Evolutionary conservation across 768 basidiomycete species (phyloP).

Genomic region (Lactarius indigo): DNA sequence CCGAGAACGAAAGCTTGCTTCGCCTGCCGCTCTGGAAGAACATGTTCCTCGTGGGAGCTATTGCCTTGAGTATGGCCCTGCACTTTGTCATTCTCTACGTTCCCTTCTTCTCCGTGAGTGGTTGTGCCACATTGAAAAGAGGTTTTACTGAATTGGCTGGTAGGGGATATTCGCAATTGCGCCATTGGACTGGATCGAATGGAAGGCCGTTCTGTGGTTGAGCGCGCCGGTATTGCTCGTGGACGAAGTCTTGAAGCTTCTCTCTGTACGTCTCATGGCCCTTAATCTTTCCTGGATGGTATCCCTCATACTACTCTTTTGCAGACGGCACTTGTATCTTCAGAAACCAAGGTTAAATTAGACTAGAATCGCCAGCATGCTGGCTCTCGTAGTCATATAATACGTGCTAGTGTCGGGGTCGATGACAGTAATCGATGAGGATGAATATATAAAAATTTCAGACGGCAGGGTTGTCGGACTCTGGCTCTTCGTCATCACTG

Average conservation of each 20-base stretch:
- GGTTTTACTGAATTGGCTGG: slow-evolving; percentile 1
- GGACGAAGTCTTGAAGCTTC: slow-evolving; percentile 86
- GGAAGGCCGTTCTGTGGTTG: slow-evolving; percentile 87
- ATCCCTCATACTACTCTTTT: not conserved
- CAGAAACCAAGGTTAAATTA: slow-evolving; percentile 50
- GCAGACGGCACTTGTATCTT: slow-evolving; percentile 56
- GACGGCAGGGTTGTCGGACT: slow-evolving; percentile 6
- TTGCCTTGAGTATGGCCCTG: slow-evolving; percentile 85
- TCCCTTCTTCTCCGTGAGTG: slow-evolving; percentile 88
- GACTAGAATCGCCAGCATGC: slow-evolving; percentile 32
- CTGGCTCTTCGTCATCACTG: slow-evolving; percentile 53
- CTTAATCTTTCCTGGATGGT: slow-evolving; percentile 5
- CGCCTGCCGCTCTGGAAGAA: slow-evolving; percentile 93
- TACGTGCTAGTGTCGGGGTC: not conserved
- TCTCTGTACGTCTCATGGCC: slow-evolving; percentile 51
- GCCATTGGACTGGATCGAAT: slow-evolving; percentile 91
- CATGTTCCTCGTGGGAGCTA: slow-evolving; percentile 85
- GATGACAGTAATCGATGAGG: not conserved
- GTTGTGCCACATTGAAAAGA: slow-evolving; percentile 29
- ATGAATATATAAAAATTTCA: not conserved
- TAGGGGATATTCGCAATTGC: slow-evolving; percentile 88
- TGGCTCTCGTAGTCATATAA: not conserved
- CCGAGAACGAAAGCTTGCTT: slow-evolving; percentile 93
- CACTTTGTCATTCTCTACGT: slow-evolving; percentile 97
- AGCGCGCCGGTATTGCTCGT: slow-evolving; percentile 86